Conservation (phyloP, 768 basidiomycete genomes). For the Naganishia onofrii region DNA sequence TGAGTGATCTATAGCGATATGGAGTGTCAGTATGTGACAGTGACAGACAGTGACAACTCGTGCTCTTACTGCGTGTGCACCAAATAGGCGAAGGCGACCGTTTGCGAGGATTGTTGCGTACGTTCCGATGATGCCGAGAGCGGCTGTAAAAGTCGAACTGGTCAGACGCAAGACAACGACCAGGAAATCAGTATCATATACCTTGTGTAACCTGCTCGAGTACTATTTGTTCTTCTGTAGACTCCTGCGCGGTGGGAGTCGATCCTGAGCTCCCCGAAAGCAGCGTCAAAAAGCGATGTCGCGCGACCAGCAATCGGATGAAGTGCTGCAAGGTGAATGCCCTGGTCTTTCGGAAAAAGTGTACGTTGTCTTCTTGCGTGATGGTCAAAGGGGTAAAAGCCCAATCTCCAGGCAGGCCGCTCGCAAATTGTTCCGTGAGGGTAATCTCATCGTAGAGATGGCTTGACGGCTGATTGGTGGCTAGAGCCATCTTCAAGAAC, state of each 20-base stretch:
- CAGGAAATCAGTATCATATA: background rate
- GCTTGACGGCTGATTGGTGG: background rate
- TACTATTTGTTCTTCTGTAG: background rate
- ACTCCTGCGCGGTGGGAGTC: background rate
- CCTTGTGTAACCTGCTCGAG: background rate
- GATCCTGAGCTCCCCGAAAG: constrained; percentile 7
- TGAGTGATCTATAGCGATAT: constrained; percentile 32
- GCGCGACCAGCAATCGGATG: constrained; percentile 29
- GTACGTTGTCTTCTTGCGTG: constrained; percentile 27
- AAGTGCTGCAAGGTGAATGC: constrained; percentile 35
- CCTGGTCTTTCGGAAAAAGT: constrained; percentile 36
- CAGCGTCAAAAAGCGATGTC: constrained; percentile 30
- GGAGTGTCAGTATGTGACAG: background rate
- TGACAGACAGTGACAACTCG: background rate
- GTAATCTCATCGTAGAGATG: constrained; percentile 22
- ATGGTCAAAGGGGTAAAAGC: constrained; percentile 29
- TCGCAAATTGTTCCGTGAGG: constrained; percentile 29
- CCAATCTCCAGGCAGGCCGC: constrained; percentile 36
- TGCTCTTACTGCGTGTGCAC: constrained; percentile 34
- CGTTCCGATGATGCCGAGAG: constrained; percentile 35
- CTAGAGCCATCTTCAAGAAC: constrained; percentile 10
- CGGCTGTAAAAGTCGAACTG: constrained; percentile 18
- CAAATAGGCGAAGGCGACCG: constrained; percentile 33
- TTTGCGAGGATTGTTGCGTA: constrained; percentile 29
- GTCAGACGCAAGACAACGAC: background rate